These are phyloP conservation scores for Penicillium coffeae DNA, from an alignment of 495 filamentous ascomycete genomes.

Conservation along the genomic window DNA sequence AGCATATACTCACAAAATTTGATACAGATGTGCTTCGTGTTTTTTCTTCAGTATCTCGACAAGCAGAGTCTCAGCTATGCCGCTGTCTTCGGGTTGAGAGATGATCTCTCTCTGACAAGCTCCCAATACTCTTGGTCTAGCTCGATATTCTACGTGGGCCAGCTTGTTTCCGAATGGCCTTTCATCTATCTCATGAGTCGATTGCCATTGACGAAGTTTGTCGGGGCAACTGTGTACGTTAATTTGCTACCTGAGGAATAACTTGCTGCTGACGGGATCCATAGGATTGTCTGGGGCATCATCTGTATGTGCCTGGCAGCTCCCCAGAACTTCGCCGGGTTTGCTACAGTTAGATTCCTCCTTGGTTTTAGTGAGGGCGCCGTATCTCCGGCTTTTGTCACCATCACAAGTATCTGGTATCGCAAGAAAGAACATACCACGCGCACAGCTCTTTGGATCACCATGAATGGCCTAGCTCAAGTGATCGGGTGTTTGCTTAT, in stretches of 20 bases:
- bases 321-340: slow-evolving; percentile 39
- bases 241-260: background rate
- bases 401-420: slow-evolving; percentile 35
- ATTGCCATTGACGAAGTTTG: slow-evolving; percentile 45
- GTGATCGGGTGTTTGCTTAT: slow-evolving; percentile 52
- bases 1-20: background rate
- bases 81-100: slow-evolving; percentile 52
- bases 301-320: slow-evolving; percentile 49
- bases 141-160: slow-evolving; percentile 42
- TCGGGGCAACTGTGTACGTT: slow-evolving; percentile 21
- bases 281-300: slow-evolving; percentile 39
- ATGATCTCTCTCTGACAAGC: slow-evolving; percentile 46
- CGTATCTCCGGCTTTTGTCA: slow-evolving; percentile 23
- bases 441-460: slow-evolving; percentile 43
- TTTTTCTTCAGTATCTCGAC: slow-evolving; percentile 43
- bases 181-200: slow-evolving; percentile 52
- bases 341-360: slow-evolving; percentile 45
- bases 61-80: slow-evolving; percentile 56
- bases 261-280: background rate
- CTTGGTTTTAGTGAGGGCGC: slow-evolving; percentile 48
- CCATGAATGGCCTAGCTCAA: slow-evolving; percentile 53
- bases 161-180: slow-evolving; percentile 47
- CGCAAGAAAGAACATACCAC: slow-evolving; percentile 44
- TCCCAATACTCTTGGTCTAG: slow-evolving; percentile 51
- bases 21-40: slow-evolving; percentile 28